Evolutionary conservation across 352 stramenopile species (phyloP).

Genomic region (Pythium periplocum): DNA sequence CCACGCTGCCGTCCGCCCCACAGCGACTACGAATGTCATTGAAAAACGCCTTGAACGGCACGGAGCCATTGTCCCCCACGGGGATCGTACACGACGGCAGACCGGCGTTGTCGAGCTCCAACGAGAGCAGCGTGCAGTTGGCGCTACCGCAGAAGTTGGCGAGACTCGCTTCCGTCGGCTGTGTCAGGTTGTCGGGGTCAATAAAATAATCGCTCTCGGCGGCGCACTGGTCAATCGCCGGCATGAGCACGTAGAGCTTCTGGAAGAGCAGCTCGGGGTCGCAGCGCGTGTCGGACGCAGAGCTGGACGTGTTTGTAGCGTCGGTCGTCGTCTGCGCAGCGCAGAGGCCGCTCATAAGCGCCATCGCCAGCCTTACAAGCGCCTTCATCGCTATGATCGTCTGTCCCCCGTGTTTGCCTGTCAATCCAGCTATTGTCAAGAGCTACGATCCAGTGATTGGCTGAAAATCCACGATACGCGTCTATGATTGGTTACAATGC

Average conservation of each 20-base stretch:
- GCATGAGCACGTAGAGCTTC: constrained; percentile 45
- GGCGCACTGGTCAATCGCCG: constrained; percentile 38
- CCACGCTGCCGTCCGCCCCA: not conserved
- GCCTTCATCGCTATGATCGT: too few relatives aligned
- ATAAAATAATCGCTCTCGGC: constrained; percentile 31
- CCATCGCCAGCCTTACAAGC: too few relatives aligned
- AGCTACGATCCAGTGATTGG: constrained; percentile 5
- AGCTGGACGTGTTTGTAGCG: constrained; percentile 1
- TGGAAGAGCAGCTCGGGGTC: constrained; percentile 35
- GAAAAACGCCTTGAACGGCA: constrained; percentile 32
- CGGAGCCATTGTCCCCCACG: constrained; percentile 15
- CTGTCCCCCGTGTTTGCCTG: too few relatives aligned
- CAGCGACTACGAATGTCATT: constrained; percentile 25
- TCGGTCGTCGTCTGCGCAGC: not conserved
- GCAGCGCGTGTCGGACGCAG: constrained; percentile 14
- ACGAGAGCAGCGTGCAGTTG: constrained; percentile 29
- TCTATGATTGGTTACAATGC: too few relatives aligned
- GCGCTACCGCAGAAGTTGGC: constrained; percentile 27
- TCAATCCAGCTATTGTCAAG: too few relatives aligned
- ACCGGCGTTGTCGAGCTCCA: constrained; percentile 30
- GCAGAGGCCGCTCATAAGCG: too few relatives aligned
- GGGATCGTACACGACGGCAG: constrained; percentile 26
- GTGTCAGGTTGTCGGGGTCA: constrained; percentile 17
- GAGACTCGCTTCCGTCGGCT: constrained; percentile 20
- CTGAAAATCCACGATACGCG: not conserved